Evolutionary conservation across 208 protist species (phyloP), one percentile per base, ranked within the genome.

Genomic region (Trypanosoma grayi): DNA sequence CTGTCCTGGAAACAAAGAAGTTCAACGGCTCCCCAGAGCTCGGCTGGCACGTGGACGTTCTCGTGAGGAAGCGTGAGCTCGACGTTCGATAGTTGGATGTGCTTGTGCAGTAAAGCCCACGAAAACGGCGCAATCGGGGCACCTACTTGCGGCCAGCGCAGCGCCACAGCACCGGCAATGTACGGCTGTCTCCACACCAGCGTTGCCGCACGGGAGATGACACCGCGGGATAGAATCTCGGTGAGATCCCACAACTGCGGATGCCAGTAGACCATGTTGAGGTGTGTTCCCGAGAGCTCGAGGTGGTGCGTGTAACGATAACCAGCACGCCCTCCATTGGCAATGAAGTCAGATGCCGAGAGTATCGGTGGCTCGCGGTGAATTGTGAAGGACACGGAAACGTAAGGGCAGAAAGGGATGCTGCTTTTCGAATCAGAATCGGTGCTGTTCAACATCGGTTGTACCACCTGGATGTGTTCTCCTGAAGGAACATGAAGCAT

Each of bases 271-370:
- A 62, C 18, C 36, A 68, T 6, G 14, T 61, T 7, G 10, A 78
- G 31, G 18, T 47, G 18, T 1, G 13, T 28, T 0, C 67, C 50
- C 33, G 39, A 46, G 0, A 77, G 11, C 0, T 31, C 18, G 6
- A 84, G 34, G 27, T 53, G 39, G 31, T 70, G 59, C 28, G 69
- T 75, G 43, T 69, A 65, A 10, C 68, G 70, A 53, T 69, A 73
- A 4, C 77, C 77, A 33, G 16, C 13, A 13, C 46, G 6, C 2
- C 46, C 57, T 25, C 37, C 60, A 56, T 58, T 69, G 13, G 40
- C n/a, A 36, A 76, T 48, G 64, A 72, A 81, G 53, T 81, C 75
- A 22, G 65, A 70, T 30, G 55, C 27, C 13, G 75, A 77, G 3
- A 81, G 34, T 25, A 67, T 59, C 0, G 75, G 66, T 37, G 51